A percentile compares a stretch with the other conserved stretches of the same genome.
phyloP scores from a whole-genome alignment of 176 grass and related monocot species.

The Microstegium vimineum region DNA sequence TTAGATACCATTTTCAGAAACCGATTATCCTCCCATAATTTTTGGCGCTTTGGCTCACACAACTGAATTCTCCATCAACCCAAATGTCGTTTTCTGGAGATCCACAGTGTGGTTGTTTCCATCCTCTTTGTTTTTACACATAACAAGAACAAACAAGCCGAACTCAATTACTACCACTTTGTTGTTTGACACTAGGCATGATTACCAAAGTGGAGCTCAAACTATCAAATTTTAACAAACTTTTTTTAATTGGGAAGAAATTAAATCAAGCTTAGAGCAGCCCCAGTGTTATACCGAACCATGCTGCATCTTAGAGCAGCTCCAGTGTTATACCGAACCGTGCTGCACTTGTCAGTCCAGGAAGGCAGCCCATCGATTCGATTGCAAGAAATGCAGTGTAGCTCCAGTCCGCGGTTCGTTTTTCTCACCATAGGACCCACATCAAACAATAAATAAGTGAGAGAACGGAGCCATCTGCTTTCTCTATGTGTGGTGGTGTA shows the following conservation, averaged over 20 bases:
- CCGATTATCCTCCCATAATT: constrained; percentile 83
- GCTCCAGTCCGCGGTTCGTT: too few species aligned
- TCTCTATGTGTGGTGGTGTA: too few species aligned
- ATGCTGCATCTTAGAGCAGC: too few species aligned
- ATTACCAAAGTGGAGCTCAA: not conserved
- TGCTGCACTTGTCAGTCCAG: too few species aligned
- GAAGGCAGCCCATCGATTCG: too few species aligned
- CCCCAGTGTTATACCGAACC: too few species aligned
- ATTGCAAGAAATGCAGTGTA: too few species aligned
- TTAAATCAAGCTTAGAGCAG: not conserved
- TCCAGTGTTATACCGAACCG: too few species aligned
- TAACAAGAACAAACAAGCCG: constrained; percentile 20
- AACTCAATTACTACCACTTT: not conserved
- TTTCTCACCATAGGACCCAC: too few species aligned
- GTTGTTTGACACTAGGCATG: not conserved
- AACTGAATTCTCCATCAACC: constrained; percentile 71
- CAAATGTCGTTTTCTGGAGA: constrained; percentile 64
- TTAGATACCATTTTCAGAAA: constrained; percentile 81
- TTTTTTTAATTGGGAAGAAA: not conserved
- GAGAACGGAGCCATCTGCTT: too few species aligned
- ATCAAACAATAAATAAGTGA: too few species aligned
- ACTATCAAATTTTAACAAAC: not conserved
- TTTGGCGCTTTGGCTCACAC: constrained; percentile 74
- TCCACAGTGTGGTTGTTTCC: constrained; percentile 82
- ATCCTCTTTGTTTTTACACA: constrained; percentile 63